Evolutionary conservation across 495 filamentous ascomycete genomes (phyloP), one percentile per base, ranked within the genome.

Genomic region (Neurospora africana): DNA sequence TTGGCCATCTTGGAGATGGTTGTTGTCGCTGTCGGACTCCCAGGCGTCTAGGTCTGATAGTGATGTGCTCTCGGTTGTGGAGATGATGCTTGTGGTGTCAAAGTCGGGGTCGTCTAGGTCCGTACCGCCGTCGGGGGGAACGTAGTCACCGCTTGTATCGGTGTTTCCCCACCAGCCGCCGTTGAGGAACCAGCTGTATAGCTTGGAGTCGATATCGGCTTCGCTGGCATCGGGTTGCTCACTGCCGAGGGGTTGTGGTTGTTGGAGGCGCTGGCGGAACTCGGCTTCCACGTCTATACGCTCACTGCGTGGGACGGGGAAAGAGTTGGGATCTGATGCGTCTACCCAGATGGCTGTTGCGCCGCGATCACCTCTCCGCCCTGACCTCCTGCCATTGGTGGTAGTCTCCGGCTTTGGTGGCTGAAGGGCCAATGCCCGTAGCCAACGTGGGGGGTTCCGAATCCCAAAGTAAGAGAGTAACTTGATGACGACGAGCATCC

Each of bases 161-260:
- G 89, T 85, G 36, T 88, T 89, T 2, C 94, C 94, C 90, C 91
- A 97, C 79, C 91, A 93, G 37, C 92, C 93, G 23, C 91, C 92
- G 27, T 82, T 78, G 43, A 89, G 88, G 90, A 92, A 97, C 87
- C 93, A 94, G 15, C 81, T 81, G 79, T 97, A 97, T 4, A 97
- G 81, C 61, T 85, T 89, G 2, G 87, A 84, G 73, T 92, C 90
- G 6, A 97, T 81, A 61, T 88, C 87, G n/a, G 85, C 83, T 69
- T 95, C 93, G 65, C 89, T 82, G 36, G 78, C 72, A 36, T 76
- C 69, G 68, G 72, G 19, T 71, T 71, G 5, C 68, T 79, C 68
- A 76, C 76, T n/a, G 44, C 13, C 69, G 68, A 35, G 75, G 35
- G 23, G 8, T 43, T 71, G 38, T n/a, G n/a, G n/a, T 75, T 71